Evolutionary conservation across 495 filamentous ascomycete species (phyloP).

Genomic region (Xylaria castorea): DNA sequence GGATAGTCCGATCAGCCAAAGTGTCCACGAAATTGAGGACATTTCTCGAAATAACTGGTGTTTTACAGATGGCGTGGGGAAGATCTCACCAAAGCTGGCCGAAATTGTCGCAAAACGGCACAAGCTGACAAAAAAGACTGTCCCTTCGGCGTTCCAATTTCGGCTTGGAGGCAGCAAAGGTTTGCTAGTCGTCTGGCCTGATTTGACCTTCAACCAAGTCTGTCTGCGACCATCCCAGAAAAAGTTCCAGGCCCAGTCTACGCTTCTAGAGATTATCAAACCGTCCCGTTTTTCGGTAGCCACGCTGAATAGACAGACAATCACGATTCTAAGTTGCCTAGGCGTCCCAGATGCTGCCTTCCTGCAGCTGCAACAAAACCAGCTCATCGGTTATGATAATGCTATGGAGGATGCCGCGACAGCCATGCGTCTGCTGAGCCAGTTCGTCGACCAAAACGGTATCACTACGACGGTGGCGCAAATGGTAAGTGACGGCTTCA

Average conservation of each 20-base stretch:
- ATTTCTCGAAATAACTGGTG: conserved; percentile 67
- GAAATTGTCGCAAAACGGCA: conserved; percentile 71
- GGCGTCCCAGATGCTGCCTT: conserved; percentile 76
- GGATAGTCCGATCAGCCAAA: conserved; percentile 39
- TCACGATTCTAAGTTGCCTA: conserved; percentile 78
- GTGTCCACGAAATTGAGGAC: conserved; percentile 62
- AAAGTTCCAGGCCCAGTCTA: conserved; percentile 79
- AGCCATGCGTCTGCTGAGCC: conserved; percentile 71
- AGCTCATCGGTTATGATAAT: conserved; percentile 67
- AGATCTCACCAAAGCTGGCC: conserved; percentile 81
- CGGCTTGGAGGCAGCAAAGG: conserved; percentile 92
- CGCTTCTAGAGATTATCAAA: conserved; percentile 82
- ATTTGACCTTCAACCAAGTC: conserved; percentile 66
- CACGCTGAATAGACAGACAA: conserved; percentile 87
- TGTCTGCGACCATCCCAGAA: conserved; percentile 82
- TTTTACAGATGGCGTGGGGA: conserved; percentile 95
- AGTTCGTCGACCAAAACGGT: conserved; percentile 84
- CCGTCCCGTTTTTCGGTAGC: conserved; percentile 76
- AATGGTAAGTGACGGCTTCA: conserved; percentile 83
- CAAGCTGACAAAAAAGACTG: conserved; percentile 54
- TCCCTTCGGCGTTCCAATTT: conserved; percentile 89
- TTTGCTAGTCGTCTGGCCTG: conserved; percentile 74
- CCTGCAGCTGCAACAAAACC: conserved; percentile 64
- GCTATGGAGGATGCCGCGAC: conserved; percentile 69
- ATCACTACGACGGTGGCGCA: conserved; percentile 73